Evolutionary conservation across 345 rosid genomes (phyloP).

Genomic region (Mallotus nudiflorus): DNA sequence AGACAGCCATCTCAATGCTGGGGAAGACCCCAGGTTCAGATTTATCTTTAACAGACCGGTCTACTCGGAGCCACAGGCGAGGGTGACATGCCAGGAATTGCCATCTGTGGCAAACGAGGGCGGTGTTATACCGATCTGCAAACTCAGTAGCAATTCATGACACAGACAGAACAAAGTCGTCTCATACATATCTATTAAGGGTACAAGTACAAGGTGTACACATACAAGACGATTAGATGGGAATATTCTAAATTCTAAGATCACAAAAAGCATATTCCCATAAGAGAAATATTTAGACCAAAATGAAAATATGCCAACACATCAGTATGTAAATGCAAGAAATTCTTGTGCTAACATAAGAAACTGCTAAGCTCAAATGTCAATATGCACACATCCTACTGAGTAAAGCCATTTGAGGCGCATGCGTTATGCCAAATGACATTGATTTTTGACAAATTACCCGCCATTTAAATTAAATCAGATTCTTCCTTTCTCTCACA

Average conservation of each 20-base stretch:
- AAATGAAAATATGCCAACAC: not conserved
- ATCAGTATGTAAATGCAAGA: not conserved
- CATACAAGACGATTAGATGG: too few species aligned
- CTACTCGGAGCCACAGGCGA: conserved; percentile 90
- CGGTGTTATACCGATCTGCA: conserved; percentile 99
- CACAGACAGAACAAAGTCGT: conserved; percentile 31
- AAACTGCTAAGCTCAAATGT: not conserved
- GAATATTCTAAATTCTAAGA: too few species aligned
- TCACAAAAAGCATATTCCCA: not conserved
- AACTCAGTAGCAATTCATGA: conserved; percentile 57
- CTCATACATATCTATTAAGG: conserved; percentile 2
- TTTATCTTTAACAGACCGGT: conserved; percentile 58
- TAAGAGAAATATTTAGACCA: not conserved
- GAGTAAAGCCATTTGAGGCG: not conserved
- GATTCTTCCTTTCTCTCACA: not conserved
- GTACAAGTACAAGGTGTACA: not conserved
- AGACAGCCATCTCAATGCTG: conserved; percentile 70
- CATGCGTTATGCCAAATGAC: not conserved
- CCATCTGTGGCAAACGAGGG: conserved; percentile 99
- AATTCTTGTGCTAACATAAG: too few species aligned
- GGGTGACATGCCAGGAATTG: conserved; percentile 90
- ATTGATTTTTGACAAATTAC: not conserved
- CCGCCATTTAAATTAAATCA: not conserved
- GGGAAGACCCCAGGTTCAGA: conserved; percentile 71
- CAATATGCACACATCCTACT: not conserved